A percentile compares a stretch with the other conserved stretches of the same genome.
Conservation (phyloP, 192 early-diverging fungal species). For the Dimargaris xerosporica region DNA sequence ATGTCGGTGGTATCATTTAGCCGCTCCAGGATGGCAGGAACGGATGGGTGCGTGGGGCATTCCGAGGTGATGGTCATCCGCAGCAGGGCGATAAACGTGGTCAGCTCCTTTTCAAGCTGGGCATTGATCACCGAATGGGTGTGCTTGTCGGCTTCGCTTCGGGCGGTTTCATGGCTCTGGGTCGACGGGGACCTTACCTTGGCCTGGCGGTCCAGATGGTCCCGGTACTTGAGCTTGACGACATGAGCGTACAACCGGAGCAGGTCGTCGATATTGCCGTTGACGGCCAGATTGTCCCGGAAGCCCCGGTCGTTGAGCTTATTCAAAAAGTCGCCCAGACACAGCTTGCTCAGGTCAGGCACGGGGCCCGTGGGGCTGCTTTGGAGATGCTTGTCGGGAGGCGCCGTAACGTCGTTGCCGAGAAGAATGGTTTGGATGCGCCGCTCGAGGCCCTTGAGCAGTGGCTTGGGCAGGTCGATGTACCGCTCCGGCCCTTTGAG, state of each 20-base stretch:
- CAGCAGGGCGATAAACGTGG: background rate
- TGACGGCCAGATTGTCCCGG: background rate
- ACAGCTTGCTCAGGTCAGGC: background rate
- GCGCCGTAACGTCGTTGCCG: background rate
- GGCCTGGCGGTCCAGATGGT: background rate
- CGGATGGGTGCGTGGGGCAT: background rate
- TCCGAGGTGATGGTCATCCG: slow-evolving; percentile 2
- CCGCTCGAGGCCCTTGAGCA: slow-evolving; percentile 2
- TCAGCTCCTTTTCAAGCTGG: background rate
- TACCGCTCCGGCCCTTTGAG: background rate
- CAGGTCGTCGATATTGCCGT: background rate
- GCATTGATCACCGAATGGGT: background rate
- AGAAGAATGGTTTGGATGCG: background rate
- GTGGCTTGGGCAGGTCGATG: background rate
- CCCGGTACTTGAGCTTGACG: slow-evolving; percentile 9
- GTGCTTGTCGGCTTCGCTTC: background rate
- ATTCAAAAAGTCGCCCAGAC: background rate
- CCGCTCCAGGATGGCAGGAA: background rate
- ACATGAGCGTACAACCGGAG: background rate
- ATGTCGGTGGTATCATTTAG: background rate
- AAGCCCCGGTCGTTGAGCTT: background rate
- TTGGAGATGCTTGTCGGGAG: background rate
- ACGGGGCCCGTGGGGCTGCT: background rate
- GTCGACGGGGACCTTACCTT: background rate
- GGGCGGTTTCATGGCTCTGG: background rate